These are phyloP conservation scores for Chenopodium berlandieri DNA, from an alignment of 148 eudicot species.

Conservation along the genomic window DNA sequence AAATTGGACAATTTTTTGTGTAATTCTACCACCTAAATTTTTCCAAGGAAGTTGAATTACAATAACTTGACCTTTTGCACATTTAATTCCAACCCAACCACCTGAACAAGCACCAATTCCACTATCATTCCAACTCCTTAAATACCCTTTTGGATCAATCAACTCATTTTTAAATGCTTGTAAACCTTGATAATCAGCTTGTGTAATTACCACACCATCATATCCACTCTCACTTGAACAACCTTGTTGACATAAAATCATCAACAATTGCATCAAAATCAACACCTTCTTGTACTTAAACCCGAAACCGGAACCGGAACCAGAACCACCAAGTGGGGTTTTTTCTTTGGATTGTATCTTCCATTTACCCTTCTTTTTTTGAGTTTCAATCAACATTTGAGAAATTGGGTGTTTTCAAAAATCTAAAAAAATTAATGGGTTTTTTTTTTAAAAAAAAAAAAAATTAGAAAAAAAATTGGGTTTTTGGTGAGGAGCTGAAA, in stretches of 20 bases:
- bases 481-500: neutral
- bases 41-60: slow-evolving; percentile 89
- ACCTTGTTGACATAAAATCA: slow-evolving; percentile 20
- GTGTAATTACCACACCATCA: slow-evolving; percentile 75
- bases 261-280: slow-evolving; percentile 26
- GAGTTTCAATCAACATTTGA: slow-evolving; percentile 19
- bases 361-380: slow-evolving; percentile 37
- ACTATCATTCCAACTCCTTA: slow-evolving; percentile 68
- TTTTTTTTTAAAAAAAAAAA: neutral
- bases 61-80: slow-evolving; percentile 86
- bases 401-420: neutral
- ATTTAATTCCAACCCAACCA: slow-evolving; percentile 77
- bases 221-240: slow-evolving; percentile 36
- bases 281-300: slow-evolving; percentile 9
- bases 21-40: slow-evolving; percentile 55
- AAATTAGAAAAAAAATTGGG: neutral
- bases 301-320: slow-evolving; percentile 8
- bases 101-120: slow-evolving; percentile 76
- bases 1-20: slow-evolving; percentile 58
- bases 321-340: slow-evolving; percentile 3
- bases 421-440: neutral
- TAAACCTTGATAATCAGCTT: slow-evolving; percentile 64
- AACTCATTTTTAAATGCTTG: slow-evolving; percentile 71
- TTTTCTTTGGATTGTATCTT: slow-evolving; percentile 18
- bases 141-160: slow-evolving; percentile 63